Conservation (phyloP, 2,329 filamentous ascomycete species). For the Alternaria ethzedia region DNA sequence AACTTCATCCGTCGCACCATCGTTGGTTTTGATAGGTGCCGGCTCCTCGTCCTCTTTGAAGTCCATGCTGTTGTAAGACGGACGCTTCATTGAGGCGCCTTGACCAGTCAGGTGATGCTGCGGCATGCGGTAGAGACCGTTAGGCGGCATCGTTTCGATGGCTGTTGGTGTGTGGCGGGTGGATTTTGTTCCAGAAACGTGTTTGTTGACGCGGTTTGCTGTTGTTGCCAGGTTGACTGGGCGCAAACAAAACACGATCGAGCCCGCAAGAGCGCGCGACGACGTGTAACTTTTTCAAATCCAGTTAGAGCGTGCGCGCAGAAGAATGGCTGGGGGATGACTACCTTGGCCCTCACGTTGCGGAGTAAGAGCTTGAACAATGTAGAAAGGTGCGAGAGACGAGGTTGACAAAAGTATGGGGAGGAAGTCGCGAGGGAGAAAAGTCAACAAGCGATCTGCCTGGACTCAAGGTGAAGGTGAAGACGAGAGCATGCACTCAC, state of each 20-base stretch:
- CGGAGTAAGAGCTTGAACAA: neutral
- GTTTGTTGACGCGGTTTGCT: neutral
- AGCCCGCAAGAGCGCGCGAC: neutral
- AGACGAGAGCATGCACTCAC: neutral
- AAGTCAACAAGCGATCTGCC: neutral
- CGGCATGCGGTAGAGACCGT: conserved; percentile 33
- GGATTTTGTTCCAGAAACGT: neutral
- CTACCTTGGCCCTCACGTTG: neutral
- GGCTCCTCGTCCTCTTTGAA: conserved; percentile 13
- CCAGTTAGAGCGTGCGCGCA: neutral
- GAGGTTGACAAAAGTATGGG: neutral
- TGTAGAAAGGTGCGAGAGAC: neutral
- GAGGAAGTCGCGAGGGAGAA: neutral
- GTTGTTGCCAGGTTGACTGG: neutral
- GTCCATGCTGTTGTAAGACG: conserved; percentile 31
- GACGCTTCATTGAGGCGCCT: conserved; percentile 2
- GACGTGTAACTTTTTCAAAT: neutral
- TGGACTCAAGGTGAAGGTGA: conserved; percentile 2
- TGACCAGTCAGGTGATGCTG: conserved; percentile 26
- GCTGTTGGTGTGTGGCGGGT: neutral
- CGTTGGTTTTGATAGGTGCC: neutral
- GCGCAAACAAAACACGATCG: neutral
- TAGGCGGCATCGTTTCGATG: conserved; percentile 21
- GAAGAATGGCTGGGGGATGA: neutral
- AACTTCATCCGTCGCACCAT: neutral